Evolutionary conservation across 768 basidiomycete genomes (phyloP).

Genomic region (Suillus placidus): DNA sequence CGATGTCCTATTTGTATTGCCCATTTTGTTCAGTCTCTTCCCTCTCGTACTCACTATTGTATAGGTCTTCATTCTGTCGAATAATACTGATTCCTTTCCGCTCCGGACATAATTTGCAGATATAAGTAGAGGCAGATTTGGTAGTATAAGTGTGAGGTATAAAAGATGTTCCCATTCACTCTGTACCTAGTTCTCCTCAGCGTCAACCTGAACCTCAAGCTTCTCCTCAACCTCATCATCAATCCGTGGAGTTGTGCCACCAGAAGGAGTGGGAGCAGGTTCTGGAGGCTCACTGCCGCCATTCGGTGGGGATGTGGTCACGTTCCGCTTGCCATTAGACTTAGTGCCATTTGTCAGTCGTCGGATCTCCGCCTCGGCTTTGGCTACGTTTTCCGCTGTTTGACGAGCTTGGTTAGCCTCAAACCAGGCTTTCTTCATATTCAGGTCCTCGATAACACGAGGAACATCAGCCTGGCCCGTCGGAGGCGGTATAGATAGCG

Average conservation of each 20-base stretch:
- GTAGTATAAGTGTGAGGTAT: slow-evolving; percentile 20
- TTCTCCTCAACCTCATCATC: slow-evolving; percentile 45
- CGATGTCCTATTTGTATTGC: slow-evolving; percentile 39
- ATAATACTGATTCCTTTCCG: slow-evolving; percentile 28
- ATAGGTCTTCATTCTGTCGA: slow-evolving; percentile 34
- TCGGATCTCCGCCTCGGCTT: slow-evolving; percentile 76
- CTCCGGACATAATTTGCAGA: slow-evolving; percentile 19
- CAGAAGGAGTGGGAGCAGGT: slow-evolving; percentile 40
- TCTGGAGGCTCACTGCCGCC: slow-evolving; percentile 43
- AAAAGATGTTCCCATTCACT: slow-evolving; percentile 17
- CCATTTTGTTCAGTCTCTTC: slow-evolving; percentile 34
- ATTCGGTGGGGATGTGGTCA: slow-evolving; percentile 38
- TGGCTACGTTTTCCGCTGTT: slow-evolving; percentile 78
- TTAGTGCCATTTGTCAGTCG: slow-evolving; percentile 53
- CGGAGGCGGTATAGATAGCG: slow-evolving; percentile 90
- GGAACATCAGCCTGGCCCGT: slow-evolving; percentile 73
- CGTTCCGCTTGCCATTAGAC: slow-evolving; percentile 31
- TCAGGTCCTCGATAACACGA: slow-evolving; percentile 86
- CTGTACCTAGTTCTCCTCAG: slow-evolving; percentile 21
- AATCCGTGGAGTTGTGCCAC: slow-evolving; percentile 29
- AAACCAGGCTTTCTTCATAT: slow-evolving; percentile 94
- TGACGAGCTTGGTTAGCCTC: slow-evolving; percentile 86
- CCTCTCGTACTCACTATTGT: slow-evolving; percentile 36
- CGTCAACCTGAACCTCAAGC: slow-evolving; percentile 41
- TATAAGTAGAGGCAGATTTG: slow-evolving; percentile 24